Evolutionary conservation across 2,329 filamentous ascomycete genomes (phyloP), one percentile per base, ranked within the genome.

Genomic region (Phaeosphaeriaceae sp.): DNA sequence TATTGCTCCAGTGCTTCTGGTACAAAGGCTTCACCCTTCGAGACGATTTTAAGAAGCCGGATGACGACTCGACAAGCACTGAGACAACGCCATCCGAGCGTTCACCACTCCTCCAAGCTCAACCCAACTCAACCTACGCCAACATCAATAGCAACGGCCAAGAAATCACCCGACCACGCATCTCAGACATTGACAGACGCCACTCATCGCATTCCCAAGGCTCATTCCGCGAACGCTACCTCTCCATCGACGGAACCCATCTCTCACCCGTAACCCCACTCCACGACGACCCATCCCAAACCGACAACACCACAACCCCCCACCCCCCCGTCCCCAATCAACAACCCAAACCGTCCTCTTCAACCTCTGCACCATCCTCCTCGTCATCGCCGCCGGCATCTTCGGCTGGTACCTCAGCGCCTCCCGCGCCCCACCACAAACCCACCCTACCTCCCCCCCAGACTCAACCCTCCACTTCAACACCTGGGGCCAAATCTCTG

Each of bases 1-100:
- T 99, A 1, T 79, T 97, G 0, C 82, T 80, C 1, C 94, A 99
- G 75, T 96, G 90, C 74, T 96, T 97, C 78, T 97, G 96, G 78
- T 99, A 99, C 74, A 86, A 90, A 43, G 92, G 92, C 3, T 94
- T 96, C 57, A 75, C 71, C 1, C 54, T 77, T 12, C 64, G 56
- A 8, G 76, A 77, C 42, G 50, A 66, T 17, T 61, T 68, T 23
- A 58, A 52, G 26, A 68, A 56, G 30, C 54, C 61, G 3, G 60
- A 56, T 17, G 57, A 66, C 9, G 62, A 65, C 3, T 59, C 59
- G 2, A 47, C 54, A 16, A 53, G 62, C 6, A 53, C 51, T 9
- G 49, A 26, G 33, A 64, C 76, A 36, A 66, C 74, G 33, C 49
- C 66, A 61, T 77, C 68, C 28, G 67, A 74, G 46, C 61, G 60